These are phyloP conservation scores for Hypoxylon sp. DNA, from an alignment of 2,329 filamentous ascomycete species.

Conservation along the genomic window DNA sequence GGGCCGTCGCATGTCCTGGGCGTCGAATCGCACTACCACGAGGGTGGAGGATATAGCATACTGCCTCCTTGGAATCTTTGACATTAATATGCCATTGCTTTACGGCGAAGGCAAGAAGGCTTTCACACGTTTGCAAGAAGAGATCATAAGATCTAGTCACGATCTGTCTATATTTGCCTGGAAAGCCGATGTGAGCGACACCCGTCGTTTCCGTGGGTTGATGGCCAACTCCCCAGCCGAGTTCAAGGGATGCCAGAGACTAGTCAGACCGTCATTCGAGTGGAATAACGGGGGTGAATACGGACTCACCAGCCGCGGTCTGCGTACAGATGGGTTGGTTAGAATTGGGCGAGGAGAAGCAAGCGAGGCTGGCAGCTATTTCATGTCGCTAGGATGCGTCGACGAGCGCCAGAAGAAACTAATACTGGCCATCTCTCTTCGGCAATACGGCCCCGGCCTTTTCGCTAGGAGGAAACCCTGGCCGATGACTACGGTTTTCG, in stretches of 20 bases:
- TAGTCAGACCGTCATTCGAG: conserved; percentile 43
- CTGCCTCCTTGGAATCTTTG: conserved; percentile 47
- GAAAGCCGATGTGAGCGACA: conserved; percentile 36
- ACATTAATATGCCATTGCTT: conserved; percentile 48
- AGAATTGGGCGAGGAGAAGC: conserved; percentile 39
- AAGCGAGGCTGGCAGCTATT: conserved; percentile 41
- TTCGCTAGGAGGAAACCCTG: conserved; percentile 44
- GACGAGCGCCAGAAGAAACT: conserved; percentile 43
- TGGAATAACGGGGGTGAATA: conserved; percentile 46
- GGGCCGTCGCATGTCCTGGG: conserved; percentile 47
- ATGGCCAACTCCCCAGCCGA: conserved; percentile 43
- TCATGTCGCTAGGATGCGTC: conserved; percentile 44
- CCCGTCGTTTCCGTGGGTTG: conserved; percentile 39
- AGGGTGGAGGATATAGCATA: conserved; percentile 48
- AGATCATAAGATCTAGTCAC: conserved; percentile 43
- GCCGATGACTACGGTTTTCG: conserved; percentile 39
- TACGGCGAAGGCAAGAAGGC: conserved; percentile 48
- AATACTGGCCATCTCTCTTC: conserved; percentile 42
- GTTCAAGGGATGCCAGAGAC: conserved; percentile 42
- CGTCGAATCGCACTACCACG: conserved; percentile 41
- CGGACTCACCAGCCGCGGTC: conserved; percentile 42
- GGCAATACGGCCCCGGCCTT: conserved; percentile 44
- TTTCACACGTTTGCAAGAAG: conserved; percentile 44
- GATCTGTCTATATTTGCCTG: conserved; percentile 47
- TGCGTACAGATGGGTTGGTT: conserved; percentile 44